Base-by-base conservation (phyloP, 2,329 filamentous ascomycete genomes). In the Monosporascus ibericus region DNA sequence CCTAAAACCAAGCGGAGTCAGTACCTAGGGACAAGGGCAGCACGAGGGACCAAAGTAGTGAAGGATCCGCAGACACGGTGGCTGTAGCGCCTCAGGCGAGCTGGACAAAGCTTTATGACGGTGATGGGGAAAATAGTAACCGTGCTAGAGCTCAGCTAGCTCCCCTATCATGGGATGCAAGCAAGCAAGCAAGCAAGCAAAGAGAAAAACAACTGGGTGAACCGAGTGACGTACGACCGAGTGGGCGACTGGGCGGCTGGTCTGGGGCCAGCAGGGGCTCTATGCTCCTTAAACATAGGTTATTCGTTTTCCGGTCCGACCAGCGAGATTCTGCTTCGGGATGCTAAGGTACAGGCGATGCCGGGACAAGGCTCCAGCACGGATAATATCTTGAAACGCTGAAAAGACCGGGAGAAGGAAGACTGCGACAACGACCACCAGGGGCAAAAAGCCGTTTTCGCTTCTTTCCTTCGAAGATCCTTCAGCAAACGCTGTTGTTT, bases 231-330 rank as follows among this genome's bases (percentile, higher is more conserved):
- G 70, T 74, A 83, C 81, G 69, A 64, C 69, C 76, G 78, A 66
- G 75, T 75, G 52, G 80, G 75, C 58, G 80, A 80, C 65, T 78
- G 75, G 70, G 77, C 75, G 66, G 78, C 76, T 71, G 79, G 77
- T 76, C 77, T 75, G 68, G 78, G 75, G 74, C 79, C 80, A 77
- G 78, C 77, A 71, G 79, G 76, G 70, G 74, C 72, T 69, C 73
- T 76, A 70, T 77, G 74, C 70, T 82, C 76, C 68, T 72, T 74
- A 70, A 75, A 73, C 78, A 81, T 80, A 70, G 65, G 67, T 65
- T 58, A 56, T 48, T 53, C 52, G 44, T 36, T 27, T 47, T 51
- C 44, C 48, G 48, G 34, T 40, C 51, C 49, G 49, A 25, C 7
- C 50, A 55, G 51, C 52, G 50, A 51, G 58, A 51, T 47, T 39